These are phyloP conservation scores for Lichtheimia ornata DNA, from an alignment of 371 early-diverging fungal species.

Conservation along the genomic window DNA sequence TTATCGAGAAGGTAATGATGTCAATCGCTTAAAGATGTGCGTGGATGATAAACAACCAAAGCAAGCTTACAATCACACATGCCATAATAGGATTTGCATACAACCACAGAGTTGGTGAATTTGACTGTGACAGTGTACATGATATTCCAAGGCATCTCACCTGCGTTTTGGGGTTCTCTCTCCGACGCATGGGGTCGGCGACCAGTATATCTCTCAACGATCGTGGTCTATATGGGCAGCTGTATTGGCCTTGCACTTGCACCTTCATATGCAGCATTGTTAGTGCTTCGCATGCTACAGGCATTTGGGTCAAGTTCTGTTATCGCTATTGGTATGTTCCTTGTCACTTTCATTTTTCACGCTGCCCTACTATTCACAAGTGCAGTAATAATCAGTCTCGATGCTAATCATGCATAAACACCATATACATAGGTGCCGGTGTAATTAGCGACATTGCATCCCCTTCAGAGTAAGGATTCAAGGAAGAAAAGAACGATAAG, in stretches of 20 bases:
- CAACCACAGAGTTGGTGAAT: conserved; percentile 14
- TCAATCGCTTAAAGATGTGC: no score
- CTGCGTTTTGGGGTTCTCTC: conserved; percentile 25
- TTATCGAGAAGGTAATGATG: conserved; percentile 20
- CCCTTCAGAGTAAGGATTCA: conserved; percentile 41
- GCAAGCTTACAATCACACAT: no score
- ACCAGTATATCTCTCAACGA: conserved; percentile 39
- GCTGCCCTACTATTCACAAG: neutral
- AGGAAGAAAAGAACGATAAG: neutral
- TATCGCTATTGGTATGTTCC: conserved; percentile 48
- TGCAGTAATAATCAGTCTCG: neutral
- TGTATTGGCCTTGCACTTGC: conserved; percentile 61
- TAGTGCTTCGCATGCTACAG: conserved; percentile 62
- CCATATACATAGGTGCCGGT: conserved; percentile 20
- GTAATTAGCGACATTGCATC: conserved; percentile 53
- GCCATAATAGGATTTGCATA: conserved; percentile 11
- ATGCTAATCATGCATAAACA: neutral
- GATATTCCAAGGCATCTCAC: conserved; percentile 24
- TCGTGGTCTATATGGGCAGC: conserved; percentile 52
- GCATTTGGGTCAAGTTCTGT: conserved; percentile 61
- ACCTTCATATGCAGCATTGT: conserved; percentile 41
- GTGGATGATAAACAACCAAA: no score
- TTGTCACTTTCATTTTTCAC: no score
- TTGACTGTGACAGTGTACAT: conserved; percentile 20
- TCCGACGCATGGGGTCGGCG: conserved; percentile 27